Evolutionary conservation across 1,284 basidiomycete species (phyloP), one percentile per base, ranked within the genome.

Genomic region (Peniophora sp.): DNA sequence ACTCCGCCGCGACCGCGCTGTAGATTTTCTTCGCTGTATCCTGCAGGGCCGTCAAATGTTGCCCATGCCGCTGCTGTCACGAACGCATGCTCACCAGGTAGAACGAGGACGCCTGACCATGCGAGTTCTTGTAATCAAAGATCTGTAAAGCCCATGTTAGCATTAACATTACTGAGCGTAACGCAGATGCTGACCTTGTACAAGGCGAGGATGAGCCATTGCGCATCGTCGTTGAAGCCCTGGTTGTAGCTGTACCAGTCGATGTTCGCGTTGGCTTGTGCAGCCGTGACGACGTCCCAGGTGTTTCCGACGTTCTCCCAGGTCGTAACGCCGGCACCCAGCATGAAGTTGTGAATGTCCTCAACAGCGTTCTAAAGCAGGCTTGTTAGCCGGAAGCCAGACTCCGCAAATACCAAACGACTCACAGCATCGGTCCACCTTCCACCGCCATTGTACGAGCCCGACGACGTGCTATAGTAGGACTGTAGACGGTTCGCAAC

Each of bases 271-370:
- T 61, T 41, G 16, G 38, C 49, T 67, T 65, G 56, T 14, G 72
- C 76, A 27, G 67, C 62, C 44, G 56, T 58, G 6, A 75, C 75
- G 49, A 79, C 70, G 55, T 61, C 68, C 10, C 75, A 75, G 3
- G 54, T 61, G 45, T 74, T 68, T 2, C 71, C 72, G 9, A 75
- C 61, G 19, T 61, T 59, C n/a, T 56, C 51, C 48, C 68, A 77
- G 11, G 68, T 61, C 52, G 72, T 59, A 11, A 59, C 63, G 20
- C 64, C 68, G 10, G 67, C 68, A 12, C 65, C 69, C 9, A 75
- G 65, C 73, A 79, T 79, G 50, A 78, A 61, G 60, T 77, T 78
- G 56, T 79, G 74, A 5, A 79, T 58, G 55, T 79, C 77, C 57
- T 79, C 78, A 22, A 78, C 56, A 3, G 77, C 69, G 56, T 79